These are phyloP conservation scores for Diplotaxis tenuifolia DNA, from an alignment of 345 rosid genomes.

Conservation along the genomic window DNA sequence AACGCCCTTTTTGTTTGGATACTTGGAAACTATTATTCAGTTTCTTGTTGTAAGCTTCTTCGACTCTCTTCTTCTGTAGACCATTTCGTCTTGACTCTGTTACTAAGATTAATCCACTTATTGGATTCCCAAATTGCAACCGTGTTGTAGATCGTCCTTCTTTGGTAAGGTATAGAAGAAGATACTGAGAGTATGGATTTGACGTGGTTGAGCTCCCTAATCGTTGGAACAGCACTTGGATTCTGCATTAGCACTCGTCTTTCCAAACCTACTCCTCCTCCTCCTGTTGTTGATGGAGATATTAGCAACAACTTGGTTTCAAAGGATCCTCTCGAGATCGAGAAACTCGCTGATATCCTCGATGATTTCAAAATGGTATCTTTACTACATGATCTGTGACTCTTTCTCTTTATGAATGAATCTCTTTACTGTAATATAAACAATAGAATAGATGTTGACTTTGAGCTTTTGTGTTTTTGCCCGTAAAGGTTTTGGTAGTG, in stretches of 20 bases:
- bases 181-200: constrained; percentile 49
- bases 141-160: background rate
- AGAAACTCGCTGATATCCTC: constrained; percentile 77
- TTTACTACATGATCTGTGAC: background rate
- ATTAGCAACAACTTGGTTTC: constrained; percentile 35
- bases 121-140: background rate
- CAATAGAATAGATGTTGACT: background rate
- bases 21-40: too few relatives aligned
- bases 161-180: background rate
- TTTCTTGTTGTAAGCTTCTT: constrained; percentile 30
- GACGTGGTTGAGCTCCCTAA: constrained; percentile 70
- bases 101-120: background rate
- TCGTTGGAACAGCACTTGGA: constrained; percentile 85
- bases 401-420: background rate
- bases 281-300: constrained; percentile 23
- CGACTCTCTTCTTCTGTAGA: background rate
- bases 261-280: constrained; percentile 31
- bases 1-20: constrained; percentile 37
- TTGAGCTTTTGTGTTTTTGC: background rate
- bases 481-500: constrained; percentile 77
- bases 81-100: background rate
- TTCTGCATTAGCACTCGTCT: constrained; percentile 63
- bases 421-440: constrained; percentile 2
- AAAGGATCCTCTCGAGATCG: constrained; percentile 68
- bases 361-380: constrained; percentile 88